Base-by-base conservation (phyloP, 1,284 basidiomycete species). In the Cronartium ribicola region DNA sequence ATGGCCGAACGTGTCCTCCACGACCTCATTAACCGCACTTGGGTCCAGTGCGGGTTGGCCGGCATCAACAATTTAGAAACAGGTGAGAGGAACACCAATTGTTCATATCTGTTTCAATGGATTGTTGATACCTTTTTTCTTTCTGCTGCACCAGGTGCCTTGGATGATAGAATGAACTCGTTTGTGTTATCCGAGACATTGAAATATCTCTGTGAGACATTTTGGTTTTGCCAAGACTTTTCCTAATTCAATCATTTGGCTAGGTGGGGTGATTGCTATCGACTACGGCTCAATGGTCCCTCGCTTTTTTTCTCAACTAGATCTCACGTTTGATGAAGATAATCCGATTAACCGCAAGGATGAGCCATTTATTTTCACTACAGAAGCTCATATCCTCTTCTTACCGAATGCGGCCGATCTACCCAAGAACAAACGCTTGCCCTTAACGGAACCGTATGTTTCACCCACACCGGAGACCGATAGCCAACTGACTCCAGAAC, bases 121-220 rank as follows among this genome's bases (percentile, higher is more conserved):
- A n/a, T 48, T 48, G 10, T 10, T 62, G 3, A 22, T 48, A n/a
- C n/a, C n/a, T n/a, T n/a, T n/a, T n/a, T n/a, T n/a, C n/a, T n/a
- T n/a, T n/a, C n/a, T n/a, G n/a, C n/a, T n/a, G n/a, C 2, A 57
- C 29, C 51, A 74, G 71, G 71, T 8, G 57, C 87, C 78, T 86
- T 86, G 29, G 91, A 92, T 77, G 91, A 95, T 79, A 85, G 93
- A 74, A 95, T 95, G 93, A 92, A 95, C 81, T 93, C 90, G 2
- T 95, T 95, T 80, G 87, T 88, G 8, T 84, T 95, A 22, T 94
- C 91, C 40, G 79, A 79, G 66, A 62, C 62, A 36, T 2, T 93
- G 94, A 83, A 94, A 92, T 0, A 83, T 94, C 65, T 94, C 93
- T 84, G 92, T 90, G 76, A 51, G 84, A 63, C 3, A 51, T 4